Percentiles rank a stretch among this genome's conserved stretches.
Evolutionary conservation across 306 rosid genomes (phyloP).

Genomic region (Adenanthera pavonina): DNA sequence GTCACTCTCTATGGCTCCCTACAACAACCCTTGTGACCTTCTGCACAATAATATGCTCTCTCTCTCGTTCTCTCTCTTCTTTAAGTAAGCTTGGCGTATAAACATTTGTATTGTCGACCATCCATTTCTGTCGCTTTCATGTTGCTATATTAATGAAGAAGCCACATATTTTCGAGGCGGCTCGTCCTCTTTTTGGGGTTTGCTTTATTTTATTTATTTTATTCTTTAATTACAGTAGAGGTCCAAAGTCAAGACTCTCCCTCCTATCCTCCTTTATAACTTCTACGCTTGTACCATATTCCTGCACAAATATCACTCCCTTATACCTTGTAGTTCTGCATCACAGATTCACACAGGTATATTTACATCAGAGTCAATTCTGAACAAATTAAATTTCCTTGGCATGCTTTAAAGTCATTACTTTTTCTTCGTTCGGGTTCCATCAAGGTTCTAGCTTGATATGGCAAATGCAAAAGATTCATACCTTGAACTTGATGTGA

Average conservation of each 20-base stretch:
- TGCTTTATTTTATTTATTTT: not conserved
- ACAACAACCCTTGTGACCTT: not conserved
- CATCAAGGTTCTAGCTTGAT: slow-evolving; percentile 20
- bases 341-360: not conserved
- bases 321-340: slow-evolving; percentile 14
- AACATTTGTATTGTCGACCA: not conserved
- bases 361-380: not conserved
- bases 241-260: not conserved
- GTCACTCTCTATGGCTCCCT: not conserved
- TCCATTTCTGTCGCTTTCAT: slow-evolving; percentile 32
- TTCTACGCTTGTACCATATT: not conserved
- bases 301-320: not conserved
- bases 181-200: not conserved
- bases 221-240: not conserved
- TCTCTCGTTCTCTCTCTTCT: not conserved
- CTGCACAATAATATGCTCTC: not conserved
- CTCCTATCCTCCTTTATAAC: slow-evolving; percentile 30
- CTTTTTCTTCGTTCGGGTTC: not conserved
- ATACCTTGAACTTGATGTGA: slow-evolving; percentile 45
- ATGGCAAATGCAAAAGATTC: slow-evolving; percentile 41
- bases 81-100: slow-evolving; percentile 1
- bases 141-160: not conserved
- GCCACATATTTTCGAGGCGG: not conserved
- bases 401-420: not conserved
- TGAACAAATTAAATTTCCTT: not conserved